Evolutionary conservation across 2,329 filamentous ascomycete genomes (phyloP).

Genomic region (Colletotrichum camelliae): DNA sequence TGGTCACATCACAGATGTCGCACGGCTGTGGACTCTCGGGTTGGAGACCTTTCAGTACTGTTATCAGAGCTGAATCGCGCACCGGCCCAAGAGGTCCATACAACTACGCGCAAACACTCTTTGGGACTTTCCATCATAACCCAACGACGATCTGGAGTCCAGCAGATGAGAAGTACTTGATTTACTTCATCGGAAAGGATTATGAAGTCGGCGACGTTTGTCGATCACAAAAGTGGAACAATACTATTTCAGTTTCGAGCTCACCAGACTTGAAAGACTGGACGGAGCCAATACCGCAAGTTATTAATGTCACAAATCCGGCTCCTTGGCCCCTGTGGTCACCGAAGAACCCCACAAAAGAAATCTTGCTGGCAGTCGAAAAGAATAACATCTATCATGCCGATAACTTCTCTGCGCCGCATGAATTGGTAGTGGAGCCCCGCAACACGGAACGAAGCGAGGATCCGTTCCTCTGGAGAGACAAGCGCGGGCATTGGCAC

Average conservation of each 20-base stretch:
- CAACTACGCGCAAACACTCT: constrained; percentile 42
- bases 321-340: constrained; percentile 43
- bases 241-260: constrained; percentile 31
- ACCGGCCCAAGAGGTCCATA: constrained; percentile 50
- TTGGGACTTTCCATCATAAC: constrained; percentile 51
- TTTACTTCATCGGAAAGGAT: constrained; percentile 49
- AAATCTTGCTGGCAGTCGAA: constrained; percentile 38
- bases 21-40: constrained; percentile 49
- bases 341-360: constrained; percentile 26
- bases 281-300: not conserved
- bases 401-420: constrained; percentile 30
- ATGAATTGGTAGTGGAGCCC: constrained; percentile 30
- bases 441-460: constrained; percentile 25
- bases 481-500: constrained; percentile 37
- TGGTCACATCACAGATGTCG: constrained; percentile 50
- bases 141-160: constrained; percentile 49
- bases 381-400: constrained; percentile 40
- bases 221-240: constrained; percentile 17
- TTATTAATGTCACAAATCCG: constrained; percentile 43
- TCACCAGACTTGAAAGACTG: not conserved
- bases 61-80: constrained; percentile 50
- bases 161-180: constrained; percentile 45
- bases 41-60: constrained; percentile 51
- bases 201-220: constrained; percentile 19
- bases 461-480: constrained; percentile 38